These are phyloP conservation scores for Trametes pubescens DNA, from an alignment of 1,284 basidiomycete genomes.

Conservation along the genomic window DNA sequence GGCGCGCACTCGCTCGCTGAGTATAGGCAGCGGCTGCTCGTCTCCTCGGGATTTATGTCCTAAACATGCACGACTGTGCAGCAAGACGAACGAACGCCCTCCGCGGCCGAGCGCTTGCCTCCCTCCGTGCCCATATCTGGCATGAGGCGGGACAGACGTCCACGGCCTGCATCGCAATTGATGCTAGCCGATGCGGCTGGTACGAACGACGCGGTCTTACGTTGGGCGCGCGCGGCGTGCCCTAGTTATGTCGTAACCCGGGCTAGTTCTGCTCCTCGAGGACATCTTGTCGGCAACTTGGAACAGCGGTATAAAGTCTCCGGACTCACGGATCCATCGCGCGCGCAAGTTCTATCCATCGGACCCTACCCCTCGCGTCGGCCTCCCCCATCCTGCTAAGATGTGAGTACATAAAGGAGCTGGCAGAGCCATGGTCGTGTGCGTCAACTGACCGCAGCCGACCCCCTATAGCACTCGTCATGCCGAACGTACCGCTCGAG, in stretches of 20 bases:
- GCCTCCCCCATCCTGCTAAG: neutral
- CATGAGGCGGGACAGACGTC: constrained; percentile 17
- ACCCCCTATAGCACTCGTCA: constrained; percentile 13
- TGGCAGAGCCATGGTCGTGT: too few species aligned
- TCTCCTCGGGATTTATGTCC: constrained; percentile 14
- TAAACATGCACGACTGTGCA: neutral
- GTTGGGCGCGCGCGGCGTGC: constrained; percentile 8
- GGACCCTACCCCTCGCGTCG: neutral
- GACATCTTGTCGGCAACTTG: constrained; percentile 1
- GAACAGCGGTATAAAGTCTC: constrained; percentile 19
- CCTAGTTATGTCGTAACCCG: constrained; percentile 17
- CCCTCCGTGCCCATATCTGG: constrained; percentile 8
- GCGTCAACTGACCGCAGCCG: neutral
- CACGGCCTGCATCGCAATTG: constrained; percentile 16
- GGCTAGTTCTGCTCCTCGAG: constrained; percentile 12
- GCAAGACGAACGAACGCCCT: neutral
- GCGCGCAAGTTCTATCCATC: constrained; percentile 1
- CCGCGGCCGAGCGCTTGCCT: constrained; percentile 8
- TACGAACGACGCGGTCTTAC: constrained; percentile 4
- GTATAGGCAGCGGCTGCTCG: constrained; percentile 1
- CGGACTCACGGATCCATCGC: neutral
- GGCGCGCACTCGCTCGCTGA: constrained; percentile 8
- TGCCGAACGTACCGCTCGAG: constrained; percentile 44
- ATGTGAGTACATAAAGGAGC: neutral
- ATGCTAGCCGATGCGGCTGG: constrained; percentile 29